These are phyloP conservation scores for Heterobasidion irregulare DNA, from an alignment of 1,284 basidiomycete genomes.

Conservation along the genomic window DNA sequence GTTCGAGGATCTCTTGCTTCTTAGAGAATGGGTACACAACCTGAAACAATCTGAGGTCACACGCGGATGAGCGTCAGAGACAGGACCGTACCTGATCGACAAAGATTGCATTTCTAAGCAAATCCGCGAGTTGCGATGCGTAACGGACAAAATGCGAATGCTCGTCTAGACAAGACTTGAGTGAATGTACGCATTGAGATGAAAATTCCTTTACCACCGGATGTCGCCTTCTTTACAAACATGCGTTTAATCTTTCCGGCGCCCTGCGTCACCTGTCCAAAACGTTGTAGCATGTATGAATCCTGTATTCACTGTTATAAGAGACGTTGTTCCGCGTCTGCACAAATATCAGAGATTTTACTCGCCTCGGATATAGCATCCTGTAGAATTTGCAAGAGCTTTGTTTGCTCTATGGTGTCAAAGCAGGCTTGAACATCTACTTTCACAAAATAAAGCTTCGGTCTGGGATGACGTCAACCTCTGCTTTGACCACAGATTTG, in stretches of 20 bases:
- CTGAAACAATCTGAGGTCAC: conserved; percentile 16
- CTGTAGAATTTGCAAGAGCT: conserved; percentile 72
- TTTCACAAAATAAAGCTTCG: conserved; percentile 90
- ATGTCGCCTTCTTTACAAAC: conserved; percentile 55
- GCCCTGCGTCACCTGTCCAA: conserved; percentile 47
- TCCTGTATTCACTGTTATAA: conserved; percentile 32
- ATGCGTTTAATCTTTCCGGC: conserved; percentile 44
- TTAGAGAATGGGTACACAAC: conserved; percentile 54
- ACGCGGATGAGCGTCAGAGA: not conserved
- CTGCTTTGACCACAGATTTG: not conserved
- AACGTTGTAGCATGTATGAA: conserved; percentile 54
- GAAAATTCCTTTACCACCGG: conserved; percentile 42
- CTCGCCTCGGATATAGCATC: conserved; percentile 66
- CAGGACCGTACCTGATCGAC: conserved; percentile 62
- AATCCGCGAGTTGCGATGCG: conserved; percentile 56
- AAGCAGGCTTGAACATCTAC: conserved; percentile 95
- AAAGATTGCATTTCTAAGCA: conserved; percentile 74
- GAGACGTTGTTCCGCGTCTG: not conserved
- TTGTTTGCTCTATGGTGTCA: conserved; percentile 91
- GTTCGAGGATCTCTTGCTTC: conserved; percentile 54
- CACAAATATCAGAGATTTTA: not conserved
- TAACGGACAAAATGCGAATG: conserved; percentile 66
- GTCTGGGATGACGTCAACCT: conserved; percentile 34
- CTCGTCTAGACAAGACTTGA: conserved; percentile 37
- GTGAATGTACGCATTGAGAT: not conserved